Percentiles rank a stretch among this genome's conserved stretches.
Evolutionary conservation across 768 basidiomycete species (phyloP).

Genomic region (Mycena rebaudengoi): DNA sequence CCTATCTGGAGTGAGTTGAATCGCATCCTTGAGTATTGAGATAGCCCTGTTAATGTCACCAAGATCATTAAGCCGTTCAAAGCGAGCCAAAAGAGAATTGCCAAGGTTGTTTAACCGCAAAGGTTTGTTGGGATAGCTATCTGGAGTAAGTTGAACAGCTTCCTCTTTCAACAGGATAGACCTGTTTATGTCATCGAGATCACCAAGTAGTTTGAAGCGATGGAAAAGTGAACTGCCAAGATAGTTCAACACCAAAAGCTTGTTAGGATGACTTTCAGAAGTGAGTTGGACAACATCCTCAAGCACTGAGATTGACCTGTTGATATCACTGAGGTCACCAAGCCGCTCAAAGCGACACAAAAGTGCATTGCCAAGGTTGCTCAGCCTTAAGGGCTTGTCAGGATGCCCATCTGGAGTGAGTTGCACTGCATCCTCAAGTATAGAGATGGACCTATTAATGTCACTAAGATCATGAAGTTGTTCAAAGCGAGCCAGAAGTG

Average conservation of each 20-base stretch:
- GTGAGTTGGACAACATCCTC: slow-evolving; percentile 16
- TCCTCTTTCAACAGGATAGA: slow-evolving; percentile 25
- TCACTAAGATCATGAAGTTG: neutral
- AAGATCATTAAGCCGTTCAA: slow-evolving; percentile 15
- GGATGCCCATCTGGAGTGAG: slow-evolving; percentile 18
- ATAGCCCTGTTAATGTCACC: slow-evolving; percentile 25
- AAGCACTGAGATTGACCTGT: slow-evolving; percentile 19
- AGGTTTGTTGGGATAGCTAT: slow-evolving; percentile 27
- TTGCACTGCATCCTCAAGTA: neutral
- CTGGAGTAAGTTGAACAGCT: slow-evolving; percentile 30
- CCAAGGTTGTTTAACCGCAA: slow-evolving; percentile 27
- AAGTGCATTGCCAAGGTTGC: neutral
- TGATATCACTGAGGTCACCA: slow-evolving; percentile 24
- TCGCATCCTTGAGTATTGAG: slow-evolving; percentile 24
- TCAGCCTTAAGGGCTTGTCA: neutral
- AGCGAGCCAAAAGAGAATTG: slow-evolving; percentile 25
- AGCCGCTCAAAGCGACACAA: slow-evolving; percentile 15
- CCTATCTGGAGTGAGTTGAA: slow-evolving; percentile 17
- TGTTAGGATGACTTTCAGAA: slow-evolving; percentile 14
- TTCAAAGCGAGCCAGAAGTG: neutral
- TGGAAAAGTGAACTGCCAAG: slow-evolving; percentile 13
- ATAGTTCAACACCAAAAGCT: slow-evolving; percentile 14
- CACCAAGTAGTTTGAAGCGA: slow-evolving; percentile 23
- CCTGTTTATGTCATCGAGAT: slow-evolving; percentile 32
- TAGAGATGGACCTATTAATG: neutral